A percentile compares a stretch with the other conserved stretches of the same genome.
These are phyloP conservation scores for Gloeopeniophorella convolvens DNA, from an alignment of 768 basidiomycete species.

Conservation along the genomic window DNA sequence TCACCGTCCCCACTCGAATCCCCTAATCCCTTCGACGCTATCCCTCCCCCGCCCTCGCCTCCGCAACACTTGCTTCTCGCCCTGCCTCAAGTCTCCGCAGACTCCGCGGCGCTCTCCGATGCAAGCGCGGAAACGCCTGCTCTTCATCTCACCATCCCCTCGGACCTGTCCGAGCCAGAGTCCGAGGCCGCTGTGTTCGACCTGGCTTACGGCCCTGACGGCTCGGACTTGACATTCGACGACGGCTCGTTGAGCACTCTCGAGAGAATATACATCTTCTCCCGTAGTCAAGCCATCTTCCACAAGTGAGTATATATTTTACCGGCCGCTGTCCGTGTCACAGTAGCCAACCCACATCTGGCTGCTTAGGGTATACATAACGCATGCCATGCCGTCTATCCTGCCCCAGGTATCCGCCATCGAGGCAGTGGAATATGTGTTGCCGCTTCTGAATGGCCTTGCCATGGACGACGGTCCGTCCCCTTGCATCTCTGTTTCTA, in stretches of 20 bases:
- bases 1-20: background rate
- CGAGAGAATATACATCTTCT: constrained; percentile 89
- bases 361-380: constrained; percentile 65
- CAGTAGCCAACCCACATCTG: background rate
- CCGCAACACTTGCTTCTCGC: constrained; percentile 13
- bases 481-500: background rate
- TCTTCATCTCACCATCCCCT: background rate
- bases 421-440: constrained; percentile 89
- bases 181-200: no score
- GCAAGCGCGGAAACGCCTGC: background rate
- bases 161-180: constrained; percentile 24
- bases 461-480: constrained; percentile 78
- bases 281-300: constrained; percentile 63
- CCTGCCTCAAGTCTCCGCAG: background rate
- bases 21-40: background rate
- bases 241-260: constrained; percentile 79
- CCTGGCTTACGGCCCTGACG: no score
- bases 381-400: constrained; percentile 43
- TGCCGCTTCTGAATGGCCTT: constrained; percentile 80
- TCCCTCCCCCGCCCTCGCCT: constrained; percentile 6
- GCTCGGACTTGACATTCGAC: constrained; percentile 45
- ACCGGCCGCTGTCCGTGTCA: constrained; percentile 22
- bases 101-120: background rate
- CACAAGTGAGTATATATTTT: constrained; percentile 37
- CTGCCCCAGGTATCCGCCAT: constrained; percentile 60